Evolutionary conservation across 2,329 filamentous ascomycete genomes (phyloP).

Genomic region (Colletotrichum spinosum): DNA sequence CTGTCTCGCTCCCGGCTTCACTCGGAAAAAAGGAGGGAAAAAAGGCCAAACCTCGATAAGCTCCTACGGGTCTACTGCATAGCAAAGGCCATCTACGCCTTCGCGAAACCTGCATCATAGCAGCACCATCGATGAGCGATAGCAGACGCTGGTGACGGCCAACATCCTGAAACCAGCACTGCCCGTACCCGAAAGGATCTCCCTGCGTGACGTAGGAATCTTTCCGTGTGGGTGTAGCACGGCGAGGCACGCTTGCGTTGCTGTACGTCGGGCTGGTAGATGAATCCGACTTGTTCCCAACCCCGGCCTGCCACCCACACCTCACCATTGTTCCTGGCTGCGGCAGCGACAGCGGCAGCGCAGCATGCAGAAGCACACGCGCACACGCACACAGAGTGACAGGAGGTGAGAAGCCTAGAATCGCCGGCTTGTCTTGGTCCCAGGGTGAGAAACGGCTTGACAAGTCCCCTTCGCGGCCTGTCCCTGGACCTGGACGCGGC

Average conservation of each 20-base stretch:
- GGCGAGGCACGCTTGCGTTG: background rate
- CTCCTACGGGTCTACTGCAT: conserved; percentile 11
- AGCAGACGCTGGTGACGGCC: background rate
- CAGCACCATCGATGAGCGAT: background rate
- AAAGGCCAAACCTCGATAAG: conserved; percentile 16
- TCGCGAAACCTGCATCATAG: background rate
- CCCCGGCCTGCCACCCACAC: conserved; percentile 6
- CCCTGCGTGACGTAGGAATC: conserved; percentile 32
- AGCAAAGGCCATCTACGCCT: conserved; percentile 17
- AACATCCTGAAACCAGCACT: conserved; percentile 35
- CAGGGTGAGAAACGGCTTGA: conserved; percentile 34
- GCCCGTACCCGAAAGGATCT: conserved; percentile 31
- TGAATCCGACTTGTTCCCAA: conserved; percentile 4
- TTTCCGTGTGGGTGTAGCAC: conserved; percentile 20
- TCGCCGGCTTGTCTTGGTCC: conserved; percentile 7
- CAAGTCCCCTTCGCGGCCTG: conserved; percentile 30
- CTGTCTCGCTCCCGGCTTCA: background rate
- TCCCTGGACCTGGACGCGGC: conserved; percentile 1
- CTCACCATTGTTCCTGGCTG: background rate
- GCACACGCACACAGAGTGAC: background rate
- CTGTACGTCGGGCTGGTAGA: conserved; percentile 5
- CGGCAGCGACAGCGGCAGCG: too few species aligned
- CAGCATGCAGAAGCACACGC: too few species aligned
- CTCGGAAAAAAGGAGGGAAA: too few species aligned
- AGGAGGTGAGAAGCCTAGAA: conserved; percentile 8